phyloP scores from a whole-genome alignment of 371 early-diverging fungal species.

The Mucor circinelloides region DNA sequence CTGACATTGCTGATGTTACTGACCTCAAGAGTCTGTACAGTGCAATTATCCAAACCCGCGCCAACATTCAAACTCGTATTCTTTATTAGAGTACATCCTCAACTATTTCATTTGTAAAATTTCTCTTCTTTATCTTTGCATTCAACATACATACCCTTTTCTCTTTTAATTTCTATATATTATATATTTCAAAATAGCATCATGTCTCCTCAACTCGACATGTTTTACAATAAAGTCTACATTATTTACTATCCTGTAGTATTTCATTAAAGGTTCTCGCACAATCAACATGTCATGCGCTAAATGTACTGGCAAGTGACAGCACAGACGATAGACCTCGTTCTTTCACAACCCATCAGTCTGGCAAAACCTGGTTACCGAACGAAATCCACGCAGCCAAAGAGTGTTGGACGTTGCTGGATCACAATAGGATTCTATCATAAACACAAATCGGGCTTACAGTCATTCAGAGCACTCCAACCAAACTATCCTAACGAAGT shows the following conservation, averaged over 20 bases:
- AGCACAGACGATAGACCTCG: too few species aligned
- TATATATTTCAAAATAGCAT: not conserved
- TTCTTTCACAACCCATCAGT: too few species aligned
- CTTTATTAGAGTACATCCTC: conserved; percentile 58
- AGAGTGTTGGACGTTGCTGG: not conserved
- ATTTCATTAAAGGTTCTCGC: too few species aligned
- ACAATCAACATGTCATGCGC: too few species aligned
- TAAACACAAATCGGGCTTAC: not conserved
- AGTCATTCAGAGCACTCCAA: not conserved
- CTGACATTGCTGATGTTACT: conserved; percentile 82
- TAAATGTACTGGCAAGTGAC: too few species aligned
- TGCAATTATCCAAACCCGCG: conserved; percentile 65
- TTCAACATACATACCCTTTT: conserved; percentile 13
- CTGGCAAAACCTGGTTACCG: too few species aligned
- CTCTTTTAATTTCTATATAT: not conserved
- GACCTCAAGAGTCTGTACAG: conserved; percentile 74
- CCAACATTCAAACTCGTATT: conserved; percentile 82
- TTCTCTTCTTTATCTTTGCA: not conserved
- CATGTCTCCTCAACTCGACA: conserved; percentile 9
- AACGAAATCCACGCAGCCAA: too few species aligned
- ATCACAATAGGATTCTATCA: not conserved
- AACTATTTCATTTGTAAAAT: not conserved
- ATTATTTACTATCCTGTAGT: not conserved
- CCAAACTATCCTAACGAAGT: not conserved
- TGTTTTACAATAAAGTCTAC: conserved; percentile 1